Evolutionary conservation across 805 yeast genomes (phyloP), one percentile per base, ranked within the genome.

Genomic region (Yamadazyma laniorum): DNA sequence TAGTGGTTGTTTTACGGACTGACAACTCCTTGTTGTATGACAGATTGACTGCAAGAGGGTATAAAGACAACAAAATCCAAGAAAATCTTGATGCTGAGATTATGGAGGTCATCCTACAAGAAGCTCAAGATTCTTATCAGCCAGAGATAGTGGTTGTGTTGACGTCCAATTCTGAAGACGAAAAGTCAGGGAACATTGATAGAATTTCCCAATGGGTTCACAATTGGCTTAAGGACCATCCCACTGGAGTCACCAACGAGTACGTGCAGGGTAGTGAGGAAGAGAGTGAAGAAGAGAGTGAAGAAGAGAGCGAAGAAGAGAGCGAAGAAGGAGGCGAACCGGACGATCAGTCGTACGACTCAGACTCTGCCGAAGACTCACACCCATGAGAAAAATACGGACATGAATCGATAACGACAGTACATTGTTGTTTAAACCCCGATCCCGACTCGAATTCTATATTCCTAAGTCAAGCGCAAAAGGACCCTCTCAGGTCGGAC

Each of bases 41-140:
- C 36, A 73, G 99, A 51, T 68, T 93, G 49, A 67, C 70, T 44
- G 74, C 77, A 43, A 75, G 99, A 59, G 84, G 82, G 5, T 93
- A 93, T 56, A 79, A 82, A 38, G 83, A 86, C 44, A 72, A 75
- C 43, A 93, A 93, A 63, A 78, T 93, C 46, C 83, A 82, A 40
- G 99, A 93, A 53, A 93, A 93, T 56, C 65, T 93, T 31, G 99
- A 93, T 59, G 95, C 95, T 43, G 99, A 93, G 63, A 93, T 93
- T 48, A 93, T 93, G 98, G 91, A 90, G 49, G 86, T 91, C 11
- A 77, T 93, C 12, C 62, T 80, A 32, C 84, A 82, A 47, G 99
- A 93, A 49, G 99, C 98, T 0, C 68, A 75, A 41, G 96, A 88
- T 23, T 74, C 82, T 28, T 93, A 88, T 55, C 84, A 74, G 22